These are phyloP conservation scores for Aleurites moluccanus DNA, from an alignment of 441 rosid genomes.

Conservation along the genomic window DNA sequence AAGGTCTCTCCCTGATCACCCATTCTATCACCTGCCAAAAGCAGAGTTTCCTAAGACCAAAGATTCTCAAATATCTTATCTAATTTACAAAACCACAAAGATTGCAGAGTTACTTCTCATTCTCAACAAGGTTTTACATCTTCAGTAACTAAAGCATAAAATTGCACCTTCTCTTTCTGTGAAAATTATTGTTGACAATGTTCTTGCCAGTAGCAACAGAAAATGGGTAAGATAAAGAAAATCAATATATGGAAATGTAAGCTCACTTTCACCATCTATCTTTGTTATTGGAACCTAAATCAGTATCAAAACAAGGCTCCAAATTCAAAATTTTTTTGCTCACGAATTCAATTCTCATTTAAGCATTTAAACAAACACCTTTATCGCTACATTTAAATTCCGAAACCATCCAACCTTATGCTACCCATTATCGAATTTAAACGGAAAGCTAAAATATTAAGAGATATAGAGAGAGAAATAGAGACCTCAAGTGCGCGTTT, in stretches of 20 bases:
- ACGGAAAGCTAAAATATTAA: neutral
- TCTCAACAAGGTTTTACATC: neutral
- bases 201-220: too few relatives aligned
- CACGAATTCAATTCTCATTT: neutral
- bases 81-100: neutral
- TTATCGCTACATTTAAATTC: too few relatives aligned
- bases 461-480: conserved; percentile 19
- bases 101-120: neutral
- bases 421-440: neutral
- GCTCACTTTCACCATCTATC: neutral
- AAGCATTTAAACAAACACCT: conserved; percentile 26
- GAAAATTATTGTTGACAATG: neutral
- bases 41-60: conserved; percentile 12
- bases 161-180: neutral
- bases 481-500: conserved; percentile 76
- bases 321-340: neutral
- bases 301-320: neutral
- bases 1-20: conserved; percentile 82
- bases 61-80: neutral
- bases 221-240: neutral
- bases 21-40: conserved; percentile 79
- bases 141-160: neutral
- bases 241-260: neutral
- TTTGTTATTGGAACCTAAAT: neutral
- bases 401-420: too few relatives aligned